phyloP scores from a whole-genome alignment of 352 stramenopile genomes.

The Phytophthora cajani region DNA sequence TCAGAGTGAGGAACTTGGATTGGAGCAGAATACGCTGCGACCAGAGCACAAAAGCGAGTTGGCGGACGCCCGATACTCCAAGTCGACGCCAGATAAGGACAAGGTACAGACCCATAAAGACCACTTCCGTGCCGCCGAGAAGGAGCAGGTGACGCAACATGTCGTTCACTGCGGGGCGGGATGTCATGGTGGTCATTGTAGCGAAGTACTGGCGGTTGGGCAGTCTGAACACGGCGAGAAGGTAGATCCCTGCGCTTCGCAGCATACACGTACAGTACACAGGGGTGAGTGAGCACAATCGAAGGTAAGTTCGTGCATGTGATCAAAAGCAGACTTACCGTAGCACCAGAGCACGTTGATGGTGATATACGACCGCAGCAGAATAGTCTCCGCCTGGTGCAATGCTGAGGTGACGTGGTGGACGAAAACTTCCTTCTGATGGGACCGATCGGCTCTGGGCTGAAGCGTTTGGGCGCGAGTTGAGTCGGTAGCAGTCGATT shows the following conservation, averaged over 20 bases:
- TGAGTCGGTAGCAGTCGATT: too few relatives aligned
- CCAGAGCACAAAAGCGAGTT: constrained; percentile 42
- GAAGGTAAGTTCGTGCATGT: too few relatives aligned
- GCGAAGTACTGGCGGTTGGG: constrained; percentile 34
- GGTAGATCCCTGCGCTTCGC: constrained; percentile 22
- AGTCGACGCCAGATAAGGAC: constrained; percentile 14
- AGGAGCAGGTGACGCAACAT: constrained; percentile 18
- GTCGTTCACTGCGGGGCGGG: constrained; percentile 6
- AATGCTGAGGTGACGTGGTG: constrained; percentile 12
- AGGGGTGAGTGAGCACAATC: too few relatives aligned
- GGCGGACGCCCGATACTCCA: constrained; percentile 8
- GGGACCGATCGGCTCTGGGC: neutral
- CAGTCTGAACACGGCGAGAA: constrained; percentile 26
- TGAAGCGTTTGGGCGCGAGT: too few relatives aligned
- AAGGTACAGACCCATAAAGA: constrained; percentile 32
- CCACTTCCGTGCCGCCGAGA: constrained; percentile 18
- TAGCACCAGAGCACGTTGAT: neutral
- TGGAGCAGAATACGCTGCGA: constrained; percentile 36
- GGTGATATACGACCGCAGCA: constrained; percentile 30
- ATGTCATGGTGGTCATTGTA: constrained; percentile 30
- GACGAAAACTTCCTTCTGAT: constrained; percentile 22
- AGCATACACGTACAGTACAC: neutral
- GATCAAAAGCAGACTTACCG: neutral
- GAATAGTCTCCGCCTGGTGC: constrained; percentile 33
- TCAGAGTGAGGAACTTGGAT: constrained; percentile 25